Evolutionary conservation across 2,329 filamentous ascomycete genomes (phyloP), one percentile per base, ranked within the genome.

Genomic region (Macrophomina phaseolina): DNA sequence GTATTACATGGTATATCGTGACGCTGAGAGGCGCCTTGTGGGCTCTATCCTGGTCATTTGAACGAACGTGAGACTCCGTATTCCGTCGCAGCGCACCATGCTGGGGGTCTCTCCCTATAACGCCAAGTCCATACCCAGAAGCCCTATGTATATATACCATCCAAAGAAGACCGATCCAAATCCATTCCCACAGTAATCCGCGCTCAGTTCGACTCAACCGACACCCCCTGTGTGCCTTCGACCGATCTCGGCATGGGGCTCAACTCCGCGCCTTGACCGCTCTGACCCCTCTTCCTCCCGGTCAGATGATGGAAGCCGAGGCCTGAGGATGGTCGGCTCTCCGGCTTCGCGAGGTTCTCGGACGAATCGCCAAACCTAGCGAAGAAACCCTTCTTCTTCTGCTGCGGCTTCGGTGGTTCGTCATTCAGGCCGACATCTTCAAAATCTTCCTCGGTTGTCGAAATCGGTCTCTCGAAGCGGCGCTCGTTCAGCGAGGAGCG

Each of bases 381-480:
- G 70, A 98, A 92, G 75, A 97, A 90, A 12, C 91, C 86, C 67
- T 89, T 89, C 81, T 92, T 94, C 82, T 92, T 93, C 8, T 23
- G 23, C 23, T 23, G 23, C 23, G 80, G 81, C 32, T 76, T 81
- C 28, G 76, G 81, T 69, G 87, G 86, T 45, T 95, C 92, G 70
- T 97, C 94, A 67, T 89, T 88, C 53, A 98, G 82, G 4, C 93
- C 93, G 8, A 98, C 92, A 63, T 98, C 94, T 76, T 97, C 94
- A 72, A 98, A 97, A 14, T 83, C 84, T 73, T 96, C 92, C 73
- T 95, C 92, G 49, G 88, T 85, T 36, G 89, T 91, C n/a, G 87
- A 84, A 56, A 73, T 84, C 65, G 89, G 85, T 73, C 81, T 82
- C 65, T 87, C 85, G 71, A 89, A 86, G 61, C 83, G 84, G 66